phyloP scores from a whole-genome alignment of 805 yeast species.

The Saturnispora zaruensis region DNA sequence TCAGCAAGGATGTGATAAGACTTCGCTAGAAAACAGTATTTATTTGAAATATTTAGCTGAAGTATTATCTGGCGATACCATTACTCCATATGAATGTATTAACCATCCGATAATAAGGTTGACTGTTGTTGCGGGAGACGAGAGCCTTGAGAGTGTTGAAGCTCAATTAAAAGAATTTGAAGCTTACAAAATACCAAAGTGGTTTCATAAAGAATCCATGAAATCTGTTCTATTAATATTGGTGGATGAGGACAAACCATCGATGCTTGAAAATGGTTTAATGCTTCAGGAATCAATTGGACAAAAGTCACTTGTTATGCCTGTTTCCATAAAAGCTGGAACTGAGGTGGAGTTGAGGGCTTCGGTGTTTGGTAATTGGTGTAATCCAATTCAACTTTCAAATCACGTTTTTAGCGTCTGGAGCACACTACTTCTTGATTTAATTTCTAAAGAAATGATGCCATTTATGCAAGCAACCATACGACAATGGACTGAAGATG shows the following conservation, averaged over 20 bases:
- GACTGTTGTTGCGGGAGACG: conserved; percentile 52
- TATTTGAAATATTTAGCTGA: conserved; percentile 53
- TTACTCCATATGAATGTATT: conserved; percentile 76
- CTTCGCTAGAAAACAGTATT: conserved; percentile 34
- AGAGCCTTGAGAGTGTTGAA: conserved; percentile 48
- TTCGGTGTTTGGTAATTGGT: conserved; percentile 23
- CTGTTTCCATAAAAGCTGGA: not conserved
- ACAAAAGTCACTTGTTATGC: conserved; percentile 11
- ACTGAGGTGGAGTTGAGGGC: conserved; percentile 16
- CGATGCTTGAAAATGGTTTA: conserved; percentile 34
- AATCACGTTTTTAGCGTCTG: conserved; percentile 23
- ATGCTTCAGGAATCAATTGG: conserved; percentile 27
- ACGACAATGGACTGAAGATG: conserved; percentile 77
- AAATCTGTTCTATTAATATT: conserved; percentile 44
- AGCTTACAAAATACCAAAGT: conserved; percentile 43
- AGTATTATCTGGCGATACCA: conserved; percentile 46
- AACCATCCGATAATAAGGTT: conserved; percentile 79
- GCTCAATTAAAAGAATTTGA: conserved; percentile 47
- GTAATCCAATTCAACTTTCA: conserved; percentile 11
- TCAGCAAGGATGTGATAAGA: not conserved
- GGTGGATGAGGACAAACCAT: conserved; percentile 38
- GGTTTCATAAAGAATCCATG: conserved; percentile 56
- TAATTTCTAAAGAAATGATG: conserved; percentile 42
- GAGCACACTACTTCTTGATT: conserved; percentile 35
- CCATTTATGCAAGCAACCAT: conserved; percentile 84